phyloP scores from a whole-genome alignment of 164 flowering plant genomes.

The Macadamia tetraphylla region DNA sequence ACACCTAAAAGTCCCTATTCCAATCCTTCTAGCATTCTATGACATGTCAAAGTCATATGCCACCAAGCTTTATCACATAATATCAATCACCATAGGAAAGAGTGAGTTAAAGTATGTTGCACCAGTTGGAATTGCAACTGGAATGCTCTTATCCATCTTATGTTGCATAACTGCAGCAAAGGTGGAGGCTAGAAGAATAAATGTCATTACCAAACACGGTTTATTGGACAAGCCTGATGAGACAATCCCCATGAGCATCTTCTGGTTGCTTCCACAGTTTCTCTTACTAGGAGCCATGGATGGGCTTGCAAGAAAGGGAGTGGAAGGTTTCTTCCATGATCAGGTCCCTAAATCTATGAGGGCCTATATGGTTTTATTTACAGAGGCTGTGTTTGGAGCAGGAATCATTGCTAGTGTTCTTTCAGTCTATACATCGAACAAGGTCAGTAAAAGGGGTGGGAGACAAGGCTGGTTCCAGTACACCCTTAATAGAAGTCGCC shows the following conservation, averaged over 20 bases:
- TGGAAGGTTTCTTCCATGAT: slow-evolving; percentile 10
- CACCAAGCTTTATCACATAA: background rate
- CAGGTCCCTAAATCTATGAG: slow-evolving; percentile 18
- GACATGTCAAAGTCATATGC: background rate
- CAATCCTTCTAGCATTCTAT: slow-evolving; percentile 10
- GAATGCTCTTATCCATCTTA: slow-evolving; percentile 25
- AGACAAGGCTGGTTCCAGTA: slow-evolving; percentile 36
- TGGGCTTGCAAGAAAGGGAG: slow-evolving; percentile 13
- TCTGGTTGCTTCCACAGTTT: slow-evolving; percentile 49
- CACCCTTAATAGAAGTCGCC: slow-evolving; percentile 27
- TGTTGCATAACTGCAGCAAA: slow-evolving; percentile 39
- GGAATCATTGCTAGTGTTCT: slow-evolving; percentile 26
- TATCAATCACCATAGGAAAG: background rate
- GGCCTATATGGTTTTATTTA: slow-evolving; percentile 10
- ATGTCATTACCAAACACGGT: slow-evolving; percentile 19
- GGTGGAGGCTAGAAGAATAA: slow-evolving; percentile 32
- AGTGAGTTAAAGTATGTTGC: too few species aligned
- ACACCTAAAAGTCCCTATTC: slow-evolving; percentile 24
- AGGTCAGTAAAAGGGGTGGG: slow-evolving; percentile 25
- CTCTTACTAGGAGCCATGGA: slow-evolving; percentile 29
- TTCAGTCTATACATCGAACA: slow-evolving; percentile 22
- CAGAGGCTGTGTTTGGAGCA: slow-evolving; percentile 18
- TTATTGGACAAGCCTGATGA: slow-evolving; percentile 34
- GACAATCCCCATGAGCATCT: slow-evolving; percentile 35
- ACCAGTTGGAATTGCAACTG: slow-evolving; percentile 11